phyloP scores from a whole-genome alignment of 345 rosid species.

The Rhodamnia argentea region DNA sequence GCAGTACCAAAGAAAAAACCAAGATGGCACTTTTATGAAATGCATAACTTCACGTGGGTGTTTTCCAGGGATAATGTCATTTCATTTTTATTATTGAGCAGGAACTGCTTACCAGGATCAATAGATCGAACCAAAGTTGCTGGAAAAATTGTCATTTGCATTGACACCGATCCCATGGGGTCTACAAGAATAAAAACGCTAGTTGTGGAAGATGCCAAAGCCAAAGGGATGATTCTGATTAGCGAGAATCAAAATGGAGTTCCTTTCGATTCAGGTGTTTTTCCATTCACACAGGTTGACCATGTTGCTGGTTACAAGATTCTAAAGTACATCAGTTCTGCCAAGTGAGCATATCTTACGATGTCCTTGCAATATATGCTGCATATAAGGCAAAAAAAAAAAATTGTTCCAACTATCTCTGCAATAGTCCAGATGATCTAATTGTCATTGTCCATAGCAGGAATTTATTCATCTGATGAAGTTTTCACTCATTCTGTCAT shows the following conservation, averaged over 20 bases:
- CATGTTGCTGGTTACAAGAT: slow-evolving; percentile 28
- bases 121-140: slow-evolving; percentile 44
- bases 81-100: slow-evolving; percentile 9
- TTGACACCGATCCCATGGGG: slow-evolving; percentile 14
- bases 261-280: slow-evolving; percentile 51
- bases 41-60: neutral
- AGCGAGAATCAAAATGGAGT: slow-evolving; percentile 16
- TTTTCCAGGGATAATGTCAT: neutral
- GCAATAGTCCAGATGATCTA: neutral
- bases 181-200: slow-evolving; percentile 34
- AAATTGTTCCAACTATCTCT: neutral
- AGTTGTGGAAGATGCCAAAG: slow-evolving; percentile 54
- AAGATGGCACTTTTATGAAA: neutral
- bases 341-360: slow-evolving; percentile 31
- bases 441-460: neutral
- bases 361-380: neutral
- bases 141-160: slow-evolving; percentile 54
- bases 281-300: slow-evolving; percentile 54
- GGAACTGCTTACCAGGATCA: slow-evolving; percentile 65
- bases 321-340: slow-evolving; percentile 39
- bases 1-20: neutral
- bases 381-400: neutral
- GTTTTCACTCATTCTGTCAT: neutral
- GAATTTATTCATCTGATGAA: neutral
- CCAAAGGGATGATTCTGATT: slow-evolving; percentile 55